These are phyloP conservation scores for Phoma sp. DNA, from an alignment of 2,329 filamentous ascomycete genomes.

Conservation along the genomic window DNA sequence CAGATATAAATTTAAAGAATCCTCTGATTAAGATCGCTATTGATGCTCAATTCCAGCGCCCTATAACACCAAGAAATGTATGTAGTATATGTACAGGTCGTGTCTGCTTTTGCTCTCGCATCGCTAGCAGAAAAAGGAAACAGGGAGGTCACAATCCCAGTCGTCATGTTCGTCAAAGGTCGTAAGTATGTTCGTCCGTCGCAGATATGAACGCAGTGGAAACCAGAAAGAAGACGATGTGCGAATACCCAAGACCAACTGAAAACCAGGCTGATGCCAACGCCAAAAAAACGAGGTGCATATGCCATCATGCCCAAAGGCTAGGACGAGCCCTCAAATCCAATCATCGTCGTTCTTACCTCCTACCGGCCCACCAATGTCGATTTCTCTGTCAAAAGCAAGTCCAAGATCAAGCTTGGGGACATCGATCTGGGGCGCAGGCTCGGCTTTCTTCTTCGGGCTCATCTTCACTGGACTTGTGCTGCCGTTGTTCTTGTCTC, in stretches of 20 bases:
- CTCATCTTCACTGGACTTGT: slow-evolving; percentile 47
- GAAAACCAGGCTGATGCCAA: neutral
- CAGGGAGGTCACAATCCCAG: slow-evolving; percentile 11
- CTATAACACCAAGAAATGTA: slow-evolving; percentile 9
- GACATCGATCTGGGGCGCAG: slow-evolving; percentile 45
- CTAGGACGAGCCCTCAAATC: slow-evolving; percentile 28
- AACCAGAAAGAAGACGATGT: neutral
- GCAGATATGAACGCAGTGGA: neutral
- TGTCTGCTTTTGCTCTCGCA: neutral
- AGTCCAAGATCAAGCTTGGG: slow-evolving; percentile 47
- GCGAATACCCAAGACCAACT: neutral
- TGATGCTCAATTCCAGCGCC: slow-evolving; percentile 5
- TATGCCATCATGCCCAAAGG: neutral
- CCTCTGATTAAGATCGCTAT: slow-evolving; percentile 11
- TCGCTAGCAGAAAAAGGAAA: slow-evolving; percentile 1
- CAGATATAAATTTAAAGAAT: neutral
- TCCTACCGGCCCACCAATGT: slow-evolving; percentile 17
- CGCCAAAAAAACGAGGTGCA: slow-evolving; percentile 2
- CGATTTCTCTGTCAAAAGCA: slow-evolving; percentile 40
- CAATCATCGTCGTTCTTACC: slow-evolving; percentile 40
- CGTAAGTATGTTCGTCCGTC: slow-evolving; percentile 5
- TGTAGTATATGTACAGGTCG: slow-evolving; percentile 20
- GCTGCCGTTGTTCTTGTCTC: slow-evolving; percentile 45
- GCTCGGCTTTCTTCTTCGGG: slow-evolving; percentile 49
- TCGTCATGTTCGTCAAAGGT: slow-evolving; percentile 17